Base-by-base conservation (phyloP, 257 asterid genomes). In the Nicotiana obtusifolia region DNA sequence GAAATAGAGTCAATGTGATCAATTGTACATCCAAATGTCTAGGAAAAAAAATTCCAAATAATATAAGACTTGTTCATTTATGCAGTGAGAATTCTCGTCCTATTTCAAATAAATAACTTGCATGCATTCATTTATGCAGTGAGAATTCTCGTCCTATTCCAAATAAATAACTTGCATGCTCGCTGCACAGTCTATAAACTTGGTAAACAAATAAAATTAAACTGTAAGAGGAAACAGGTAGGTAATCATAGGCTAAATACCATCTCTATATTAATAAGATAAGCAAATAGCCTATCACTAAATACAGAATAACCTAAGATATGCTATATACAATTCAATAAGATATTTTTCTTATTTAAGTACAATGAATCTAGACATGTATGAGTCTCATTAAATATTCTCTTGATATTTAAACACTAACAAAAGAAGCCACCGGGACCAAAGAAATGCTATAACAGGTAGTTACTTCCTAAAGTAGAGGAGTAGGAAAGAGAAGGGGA, bases 401-500 rank as follows among this genome's bases (percentile, higher is more conserved):
- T 16, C 75, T 37, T 16, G 24, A 35, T 66, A 31, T 31, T 31
- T 24, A 17, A 31, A 10, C 49, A 66, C 75, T 66, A 30, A 31
- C 7, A 19, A 19, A 33, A 33, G 53, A 67, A 67, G 8, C 44
- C 28, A 67, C 10, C 76, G 15, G 22, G 28, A 67, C 52, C 52
- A 67, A 33, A 49, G 76, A 67, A 67, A 67, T 67, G 52, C 26
- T 33, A 33, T 67, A 33, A 67, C 76, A 67, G 8, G 47, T 66
- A 66, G 26, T 66, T 31, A 4, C 26, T 9, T 67, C 52, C 26
- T 17, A 67, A 17, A n/a, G n/a, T 56, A 75, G 31, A 64, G 62
- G 64, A 73, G 75, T 52, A 69, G 17, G 10, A 17, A 60, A 78
- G 71, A 7, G 41, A 65, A 77, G n/a, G n/a, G 56, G 44, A 85